Base-by-base conservation (phyloP, 371 early-diverging fungal genomes). In the Mucor mucedo region DNA sequence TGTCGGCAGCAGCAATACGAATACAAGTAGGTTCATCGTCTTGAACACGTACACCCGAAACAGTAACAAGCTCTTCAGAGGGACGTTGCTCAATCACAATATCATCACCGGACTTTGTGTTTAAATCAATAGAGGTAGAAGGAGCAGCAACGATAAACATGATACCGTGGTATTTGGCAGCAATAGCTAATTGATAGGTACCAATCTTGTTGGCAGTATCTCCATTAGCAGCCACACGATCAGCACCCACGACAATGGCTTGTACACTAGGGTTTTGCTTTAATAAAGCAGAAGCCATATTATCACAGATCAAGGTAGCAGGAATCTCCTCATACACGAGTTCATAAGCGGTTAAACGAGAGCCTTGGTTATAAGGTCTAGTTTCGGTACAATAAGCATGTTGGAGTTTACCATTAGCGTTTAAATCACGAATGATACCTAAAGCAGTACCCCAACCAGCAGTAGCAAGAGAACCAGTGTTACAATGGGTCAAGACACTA, bases 161-260 rank as follows among this genome's bases (percentile, higher is more conserved):
- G 6, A 94, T 85, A n/a, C 84, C 84, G 70, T 97, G 96, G 72
- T 90, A 84, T 52, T 82, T 84, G 11, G 98, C 97, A 1, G 92
- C 79, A 58, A 97, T 92, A 42, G 98, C 96, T 59, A 97, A 78
- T 71, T 97, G 97, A 71, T 96, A 97, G 2, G 97, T 98, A 30
- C 98, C 98, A 55, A 98, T 96, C 80, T 98, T 98, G 82, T 98
- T 98, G 55, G 98, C 97, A 0, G 98, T 98, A 68, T 98, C 98
- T 39, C 98, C 98, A 64, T 97, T 98, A 35, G 91, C 89, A 11
- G 97, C 94, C 1, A 98, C 96, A 65, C 97, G 90, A 69, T 98
- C 98, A 1, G 98, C 98, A 48, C 98, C 98, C 2, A 98, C 97
- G 33, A 98, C 85, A 41, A 98, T 89, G 32, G 96, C 98, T 13